Evolutionary conservation across 352 stramenopile species (phyloP), one percentile per base, ranked within the genome.

Genomic region (Phytophthora pinifolia): DNA sequence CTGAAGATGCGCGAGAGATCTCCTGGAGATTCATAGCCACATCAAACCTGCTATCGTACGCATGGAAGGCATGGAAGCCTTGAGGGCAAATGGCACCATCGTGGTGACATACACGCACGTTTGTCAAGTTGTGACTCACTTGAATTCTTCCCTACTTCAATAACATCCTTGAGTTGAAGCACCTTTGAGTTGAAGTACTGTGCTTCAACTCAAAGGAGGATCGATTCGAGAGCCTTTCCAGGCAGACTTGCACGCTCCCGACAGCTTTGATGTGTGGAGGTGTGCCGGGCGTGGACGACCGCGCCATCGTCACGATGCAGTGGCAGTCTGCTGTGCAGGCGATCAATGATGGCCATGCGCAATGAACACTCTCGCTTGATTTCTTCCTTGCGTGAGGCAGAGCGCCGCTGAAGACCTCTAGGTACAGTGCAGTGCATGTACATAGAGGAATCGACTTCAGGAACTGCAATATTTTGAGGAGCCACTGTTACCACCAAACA

Each of bases 81-180:
- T 27, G 22, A 4, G 22, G 22, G 22, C 22, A n/a, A 27, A 27
- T 27, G 22, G 22, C 22, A 27, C 22, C 4, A 4, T 27, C 22
- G 22, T 27, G 22, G 12, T 2, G 27, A 36, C 39, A 10, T 10
- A 32, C 30, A 50, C 15, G 10, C n/a, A n/a, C 7, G 29, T n/a
- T 6, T 27, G 22, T 6, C 22, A 27, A 39, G 17, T 39, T 15
- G 44, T 32, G 12, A 62, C 45, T 56, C 15, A 62, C 45, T 56
- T 20, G 37, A 62, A 62, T 56, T 57, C 56, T 62, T 51, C 17
- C 29, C 36, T 51, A 48, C 45, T 62, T 62, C 54, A 62, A 62
- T n/a, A n/a, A n/a, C n/a, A n/a, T n/a, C n/a, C n/a, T n/a, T 37
- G 45, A 56, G 50, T 30, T n/a, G 54, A n/a, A n/a, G n/a, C n/a